Evolutionary conservation across 768 basidiomycete genomes (phyloP), one percentile per base, ranked within the genome.

Genomic region (Phaeotremella skinneri): DNA sequence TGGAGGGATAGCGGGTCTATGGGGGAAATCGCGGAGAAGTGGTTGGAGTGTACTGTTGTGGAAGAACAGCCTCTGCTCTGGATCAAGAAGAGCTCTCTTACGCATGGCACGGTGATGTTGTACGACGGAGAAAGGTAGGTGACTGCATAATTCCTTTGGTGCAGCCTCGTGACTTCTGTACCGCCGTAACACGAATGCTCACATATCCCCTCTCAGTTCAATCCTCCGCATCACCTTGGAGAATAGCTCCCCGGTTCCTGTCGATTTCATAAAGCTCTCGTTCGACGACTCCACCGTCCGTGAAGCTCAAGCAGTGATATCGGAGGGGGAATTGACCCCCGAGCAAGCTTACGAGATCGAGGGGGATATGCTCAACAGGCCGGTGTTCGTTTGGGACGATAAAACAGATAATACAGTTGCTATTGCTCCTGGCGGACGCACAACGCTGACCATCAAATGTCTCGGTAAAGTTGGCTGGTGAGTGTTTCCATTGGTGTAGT

Each of bases 381-480:
- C 88, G 3, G 85, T 90, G 0, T 91, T 99, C 74, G 82, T 83
- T 0, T 93, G 91, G 90, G 68, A 80, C 17, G 70, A 69, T 14
- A 70, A 79, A 30, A 76, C 79, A 20, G 80, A 81, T 11, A 82
- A 85, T 14, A 62, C 77, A 14, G 80, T 81, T 51, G 61, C 68
- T 3, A 85, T 94, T 49, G 73, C 77, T 17, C 87, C 91, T 0
- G 88, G 89, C 3, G 85, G 87, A 60, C 87, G 86, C 66, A 65
- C 83, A 2, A 85, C 84, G 0, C 66, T 94, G 27, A 82, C 82
- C 16, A 79, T 99, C 9, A 82, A 80, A 6, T 94, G 90, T 73
- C 83, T 85, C 37, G 94, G 94, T 37, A 98, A 97, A 79, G 84
- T 88, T 53, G 91, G 87, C 62, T 99, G 94, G 93, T 94, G 66